Conservation (phyloP, 148 eudicot species). For the Polygonum maritimum region DNA sequence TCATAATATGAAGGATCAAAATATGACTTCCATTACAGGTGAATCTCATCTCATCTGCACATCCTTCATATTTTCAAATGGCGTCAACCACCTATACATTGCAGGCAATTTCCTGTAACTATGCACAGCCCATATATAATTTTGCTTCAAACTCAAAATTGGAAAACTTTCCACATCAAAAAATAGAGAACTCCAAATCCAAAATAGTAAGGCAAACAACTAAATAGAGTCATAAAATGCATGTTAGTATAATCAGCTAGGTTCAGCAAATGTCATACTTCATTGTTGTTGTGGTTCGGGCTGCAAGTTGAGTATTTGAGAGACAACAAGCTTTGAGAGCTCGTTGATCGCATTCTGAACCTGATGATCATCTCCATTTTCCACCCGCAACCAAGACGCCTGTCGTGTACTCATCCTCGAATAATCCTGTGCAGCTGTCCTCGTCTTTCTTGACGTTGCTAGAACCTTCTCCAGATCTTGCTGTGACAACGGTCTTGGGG, state of each 20-base stretch:
- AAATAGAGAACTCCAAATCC: neutral
- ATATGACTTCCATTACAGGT: neutral
- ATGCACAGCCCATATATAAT: neutral
- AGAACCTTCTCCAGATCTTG: too few species aligned
- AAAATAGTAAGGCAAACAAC: neutral
- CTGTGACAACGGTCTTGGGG: too few species aligned
- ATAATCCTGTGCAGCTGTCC: slow-evolving; percentile 71
- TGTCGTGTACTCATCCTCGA: slow-evolving; percentile 36
- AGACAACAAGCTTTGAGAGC: slow-evolving; percentile 60
- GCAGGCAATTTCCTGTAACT: neutral
- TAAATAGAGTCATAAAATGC: neutral
- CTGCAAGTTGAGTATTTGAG: slow-evolving; percentile 56
- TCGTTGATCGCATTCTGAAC: slow-evolving; percentile 59
- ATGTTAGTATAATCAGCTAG: neutral
- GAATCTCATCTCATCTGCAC: neutral
- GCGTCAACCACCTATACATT: neutral
- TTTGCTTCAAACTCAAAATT: neutral
- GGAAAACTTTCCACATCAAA: neutral
- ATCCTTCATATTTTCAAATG: neutral
- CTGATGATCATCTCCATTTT: slow-evolving; percentile 43
- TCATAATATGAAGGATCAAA: neutral
- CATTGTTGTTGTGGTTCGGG: slow-evolving; percentile 18
- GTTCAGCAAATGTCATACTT: neutral
- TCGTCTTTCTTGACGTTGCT: too few species aligned
- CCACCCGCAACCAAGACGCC: slow-evolving; percentile 29